A percentile compares a stretch with the other conserved stretches of the same genome.
These are phyloP conservation scores for Plantago ovata DNA, from an alignment of 257 asterid genomes.

Conservation along the genomic window DNA sequence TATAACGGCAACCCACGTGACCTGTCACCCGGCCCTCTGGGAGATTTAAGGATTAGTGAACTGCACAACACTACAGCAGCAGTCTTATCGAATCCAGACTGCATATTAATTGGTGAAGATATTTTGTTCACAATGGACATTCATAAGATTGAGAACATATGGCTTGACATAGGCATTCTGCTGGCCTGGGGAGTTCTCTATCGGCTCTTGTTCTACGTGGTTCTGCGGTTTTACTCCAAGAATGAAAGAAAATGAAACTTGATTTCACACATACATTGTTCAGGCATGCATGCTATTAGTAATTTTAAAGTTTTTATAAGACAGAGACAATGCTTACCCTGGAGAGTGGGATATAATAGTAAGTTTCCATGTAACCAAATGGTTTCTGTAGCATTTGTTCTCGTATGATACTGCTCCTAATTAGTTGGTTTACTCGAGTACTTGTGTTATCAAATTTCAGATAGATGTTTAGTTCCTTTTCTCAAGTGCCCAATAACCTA, in stretches of 20 bases:
- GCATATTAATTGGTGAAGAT: constrained; percentile 76
- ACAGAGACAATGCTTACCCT: not conserved
- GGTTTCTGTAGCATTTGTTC: not conserved
- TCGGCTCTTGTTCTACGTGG: constrained; percentile 53
- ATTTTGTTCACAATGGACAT: constrained; percentile 58
- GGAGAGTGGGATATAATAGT: not conserved
- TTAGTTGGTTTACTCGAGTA: not conserved
- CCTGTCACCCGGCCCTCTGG: constrained; percentile 80
- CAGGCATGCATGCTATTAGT: constrained; percentile 4
- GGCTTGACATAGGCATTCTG: constrained; percentile 53
- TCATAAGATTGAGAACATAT: constrained; percentile 38
- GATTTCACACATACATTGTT: not conserved
- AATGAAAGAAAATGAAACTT: constrained; percentile 46
- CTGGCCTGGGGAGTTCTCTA: constrained; percentile 67
- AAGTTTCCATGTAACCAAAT: not conserved
- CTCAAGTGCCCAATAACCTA: constrained; percentile 59
- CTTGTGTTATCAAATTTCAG: not conserved
- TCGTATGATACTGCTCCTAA: not conserved
- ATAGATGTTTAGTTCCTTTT: constrained; percentile 28
- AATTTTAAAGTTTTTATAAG: not conserved
- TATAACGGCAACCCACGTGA: constrained; percentile 46
- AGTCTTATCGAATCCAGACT: constrained; percentile 18
- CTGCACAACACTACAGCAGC: constrained; percentile 42
- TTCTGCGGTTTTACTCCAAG: constrained; percentile 61
- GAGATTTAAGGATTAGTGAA: constrained; percentile 55